Conservation (phyloP, 768 basidiomycete genomes). For the Tylopilus plumbeoviolaceoides region DNA sequence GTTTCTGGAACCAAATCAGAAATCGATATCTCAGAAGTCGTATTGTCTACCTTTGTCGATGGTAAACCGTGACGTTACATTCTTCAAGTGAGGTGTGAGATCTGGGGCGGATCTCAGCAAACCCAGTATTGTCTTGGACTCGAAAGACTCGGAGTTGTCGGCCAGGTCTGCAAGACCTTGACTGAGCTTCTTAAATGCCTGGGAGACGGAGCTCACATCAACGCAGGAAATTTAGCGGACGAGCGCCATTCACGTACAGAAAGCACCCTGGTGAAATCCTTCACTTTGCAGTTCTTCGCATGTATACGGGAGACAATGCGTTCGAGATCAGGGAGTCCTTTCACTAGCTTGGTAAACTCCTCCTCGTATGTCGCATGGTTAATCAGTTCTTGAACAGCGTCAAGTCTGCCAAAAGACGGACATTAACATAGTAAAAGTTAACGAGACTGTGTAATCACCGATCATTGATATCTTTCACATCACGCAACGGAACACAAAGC, state of each 20-base stretch:
- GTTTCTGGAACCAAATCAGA: slow-evolving; percentile 40
- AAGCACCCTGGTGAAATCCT: slow-evolving; percentile 84
- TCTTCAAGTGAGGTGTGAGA: slow-evolving; percentile 62
- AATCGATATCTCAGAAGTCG: slow-evolving; percentile 8
- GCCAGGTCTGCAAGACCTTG: slow-evolving; percentile 60
- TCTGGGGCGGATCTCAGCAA: slow-evolving; percentile 82
- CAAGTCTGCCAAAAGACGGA: slow-evolving; percentile 53
- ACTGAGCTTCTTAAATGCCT: slow-evolving; percentile 77
- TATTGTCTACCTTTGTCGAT: slow-evolving; percentile 50
- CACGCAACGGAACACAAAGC: slow-evolving; percentile 88
- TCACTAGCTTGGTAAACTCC: slow-evolving; percentile 70
- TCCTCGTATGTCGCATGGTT: slow-evolving; percentile 71
- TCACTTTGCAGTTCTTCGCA: slow-evolving; percentile 83
- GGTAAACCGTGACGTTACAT: slow-evolving; percentile 66
- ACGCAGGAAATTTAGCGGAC: background rate
- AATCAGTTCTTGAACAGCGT: slow-evolving; percentile 92
- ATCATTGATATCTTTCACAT: slow-evolving; percentile 81
- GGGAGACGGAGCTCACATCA: slow-evolving; percentile 4
- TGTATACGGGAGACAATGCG: slow-evolving; percentile 94
- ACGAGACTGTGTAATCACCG: slow-evolving; percentile 45
- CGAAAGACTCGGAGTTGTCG: slow-evolving; percentile 66
- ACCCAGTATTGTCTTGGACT: slow-evolving; percentile 69
- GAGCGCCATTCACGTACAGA: slow-evolving; percentile 41
- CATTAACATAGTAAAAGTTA: slow-evolving; percentile 12
- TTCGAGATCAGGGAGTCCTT: slow-evolving; percentile 87